Evolutionary conservation across 2,329 filamentous ascomycete genomes (phyloP).

Genomic region (Ascochyta clinopodiicola): DNA sequence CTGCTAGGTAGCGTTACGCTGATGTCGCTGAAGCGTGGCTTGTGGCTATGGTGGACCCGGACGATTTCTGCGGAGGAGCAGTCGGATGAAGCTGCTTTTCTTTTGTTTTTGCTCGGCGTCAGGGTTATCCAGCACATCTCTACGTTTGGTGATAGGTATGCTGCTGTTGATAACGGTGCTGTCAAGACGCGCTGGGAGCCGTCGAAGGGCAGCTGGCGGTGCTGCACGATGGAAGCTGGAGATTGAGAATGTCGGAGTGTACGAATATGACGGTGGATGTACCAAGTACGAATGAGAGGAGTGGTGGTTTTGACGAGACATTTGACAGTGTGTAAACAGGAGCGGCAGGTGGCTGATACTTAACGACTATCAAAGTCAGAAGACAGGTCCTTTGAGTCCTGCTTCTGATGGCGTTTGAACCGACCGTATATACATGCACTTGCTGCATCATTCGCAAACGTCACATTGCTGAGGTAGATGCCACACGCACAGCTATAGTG

Average conservation of each 20-base stretch:
- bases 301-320: conserved; percentile 27
- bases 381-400: conserved; percentile 18
- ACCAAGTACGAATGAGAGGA: conserved; percentile 22
- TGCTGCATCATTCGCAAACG: conserved; percentile 28
- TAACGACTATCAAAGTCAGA: conserved; percentile 21
- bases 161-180: neutral
- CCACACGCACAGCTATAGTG: conserved; percentile 7
- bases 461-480: conserved; percentile 17
- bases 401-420: conserved; percentile 20
- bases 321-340: conserved; percentile 21
- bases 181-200: conserved; percentile 30
- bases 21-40: conserved; percentile 30
- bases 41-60: conserved; percentile 32
- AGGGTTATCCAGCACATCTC: conserved; percentile 46
- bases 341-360: conserved; percentile 19
- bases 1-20: conserved; percentile 31
- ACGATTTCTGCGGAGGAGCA: conserved; percentile 33
- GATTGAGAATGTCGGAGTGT: conserved; percentile 25
- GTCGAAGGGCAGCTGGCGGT: conserved; percentile 28
- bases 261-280: conserved; percentile 29
- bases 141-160: neutral
- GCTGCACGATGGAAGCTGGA: conserved; percentile 32
- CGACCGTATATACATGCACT: conserved; percentile 24
- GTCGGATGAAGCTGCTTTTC: conserved; percentile 12
- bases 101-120: conserved; percentile 31